Percentiles rank a stretch among this genome's conserved stretches.
Evolutionary conservation across 2,329 filamentous ascomycete species (phyloP).

Genomic region (Thelonectria discophora): DNA sequence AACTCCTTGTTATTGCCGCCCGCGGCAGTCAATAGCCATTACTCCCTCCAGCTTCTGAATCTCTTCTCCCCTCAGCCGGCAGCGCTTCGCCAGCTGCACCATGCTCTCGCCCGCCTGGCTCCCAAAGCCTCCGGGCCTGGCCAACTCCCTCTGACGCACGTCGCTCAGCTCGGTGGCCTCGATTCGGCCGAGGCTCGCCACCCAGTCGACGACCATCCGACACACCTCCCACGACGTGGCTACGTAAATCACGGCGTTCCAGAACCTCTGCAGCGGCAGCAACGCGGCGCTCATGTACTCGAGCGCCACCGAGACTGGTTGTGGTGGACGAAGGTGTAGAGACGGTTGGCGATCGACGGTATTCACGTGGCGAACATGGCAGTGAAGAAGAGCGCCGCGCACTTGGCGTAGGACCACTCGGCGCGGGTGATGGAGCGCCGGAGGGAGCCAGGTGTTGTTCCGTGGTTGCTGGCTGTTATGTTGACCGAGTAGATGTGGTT

Average conservation of each 20-base stretch:
- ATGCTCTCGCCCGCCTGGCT: neutral
- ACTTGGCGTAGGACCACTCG: slow-evolving; percentile 71
- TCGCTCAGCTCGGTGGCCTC: neutral
- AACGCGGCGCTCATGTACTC: slow-evolving; percentile 75
- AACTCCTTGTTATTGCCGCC: no score
- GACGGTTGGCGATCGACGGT: slow-evolving; percentile 75
- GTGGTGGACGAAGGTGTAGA: slow-evolving; percentile 69
- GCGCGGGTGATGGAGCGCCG: slow-evolving; percentile 55
- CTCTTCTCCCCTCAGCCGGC: neutral
- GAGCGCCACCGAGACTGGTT: slow-evolving; percentile 61
- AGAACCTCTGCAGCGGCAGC: slow-evolving; percentile 79
- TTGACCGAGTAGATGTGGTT: slow-evolving; percentile 4
- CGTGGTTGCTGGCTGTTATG: slow-evolving; percentile 64
- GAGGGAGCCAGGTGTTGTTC: neutral
- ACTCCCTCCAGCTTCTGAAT: neutral
- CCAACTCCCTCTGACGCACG: no score
- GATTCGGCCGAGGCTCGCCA: neutral
- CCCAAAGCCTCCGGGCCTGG: neutral
- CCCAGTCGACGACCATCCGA: neutral
- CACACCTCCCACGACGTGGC: slow-evolving; percentile 63
- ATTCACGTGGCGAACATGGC: slow-evolving; percentile 75
- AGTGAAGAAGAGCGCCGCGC: slow-evolving; percentile 71
- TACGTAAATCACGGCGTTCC: slow-evolving; percentile 78
- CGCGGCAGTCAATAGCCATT: no score
- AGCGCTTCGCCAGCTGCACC: neutral